phyloP scores from a whole-genome alignment of 352 stramenopile species.

The Phytophthora kernoviae region DNA sequence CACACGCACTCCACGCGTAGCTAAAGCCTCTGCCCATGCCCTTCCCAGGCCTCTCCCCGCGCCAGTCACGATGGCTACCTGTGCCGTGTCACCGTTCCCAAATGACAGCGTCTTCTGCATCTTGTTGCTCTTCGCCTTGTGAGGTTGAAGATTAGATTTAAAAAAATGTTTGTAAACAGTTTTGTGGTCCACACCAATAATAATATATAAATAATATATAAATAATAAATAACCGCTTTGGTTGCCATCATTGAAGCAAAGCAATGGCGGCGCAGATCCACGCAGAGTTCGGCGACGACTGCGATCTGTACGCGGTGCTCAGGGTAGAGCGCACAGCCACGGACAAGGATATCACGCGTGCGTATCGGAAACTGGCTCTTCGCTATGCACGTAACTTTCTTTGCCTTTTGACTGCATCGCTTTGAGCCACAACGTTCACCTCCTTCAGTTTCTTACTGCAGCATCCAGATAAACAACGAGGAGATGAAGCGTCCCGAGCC shows the following conservation, averaged over 20 bases:
- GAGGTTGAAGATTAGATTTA: slow-evolving; percentile 34
- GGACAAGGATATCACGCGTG: slow-evolving; percentile 75
- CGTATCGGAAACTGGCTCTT: slow-evolving; percentile 73
- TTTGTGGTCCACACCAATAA: slow-evolving; percentile 8
- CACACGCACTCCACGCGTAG: slow-evolving; percentile 50
- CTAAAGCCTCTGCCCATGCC: slow-evolving; percentile 58
- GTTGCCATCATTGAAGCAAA: slow-evolving; percentile 13
- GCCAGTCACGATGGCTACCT: slow-evolving; percentile 72
- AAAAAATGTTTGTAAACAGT: slow-evolving; percentile 12
- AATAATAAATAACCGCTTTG: background rate
- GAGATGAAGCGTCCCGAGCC: slow-evolving; percentile 54
- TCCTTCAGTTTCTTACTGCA: slow-evolving; percentile 38
- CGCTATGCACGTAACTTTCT: slow-evolving; percentile 51
- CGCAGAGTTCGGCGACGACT: slow-evolving; percentile 62
- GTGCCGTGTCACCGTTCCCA: slow-evolving; percentile 42
- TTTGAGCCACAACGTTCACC: no score
- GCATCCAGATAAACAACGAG: slow-evolving; percentile 91
- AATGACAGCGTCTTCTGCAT: slow-evolving; percentile 44
- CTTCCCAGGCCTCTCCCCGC: slow-evolving; percentile 52
- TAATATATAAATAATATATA: background rate
- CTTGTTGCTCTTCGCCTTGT: slow-evolving; percentile 3
- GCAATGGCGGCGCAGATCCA: slow-evolving; percentile 55
- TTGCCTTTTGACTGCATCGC: no score
- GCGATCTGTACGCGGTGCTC: slow-evolving; percentile 83
- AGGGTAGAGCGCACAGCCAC: slow-evolving; percentile 53